Percentiles rank a stretch among this genome's conserved stretches.
Conservation (phyloP, 208 protist species). For the Vickermania ingenoplastis region DNA sequence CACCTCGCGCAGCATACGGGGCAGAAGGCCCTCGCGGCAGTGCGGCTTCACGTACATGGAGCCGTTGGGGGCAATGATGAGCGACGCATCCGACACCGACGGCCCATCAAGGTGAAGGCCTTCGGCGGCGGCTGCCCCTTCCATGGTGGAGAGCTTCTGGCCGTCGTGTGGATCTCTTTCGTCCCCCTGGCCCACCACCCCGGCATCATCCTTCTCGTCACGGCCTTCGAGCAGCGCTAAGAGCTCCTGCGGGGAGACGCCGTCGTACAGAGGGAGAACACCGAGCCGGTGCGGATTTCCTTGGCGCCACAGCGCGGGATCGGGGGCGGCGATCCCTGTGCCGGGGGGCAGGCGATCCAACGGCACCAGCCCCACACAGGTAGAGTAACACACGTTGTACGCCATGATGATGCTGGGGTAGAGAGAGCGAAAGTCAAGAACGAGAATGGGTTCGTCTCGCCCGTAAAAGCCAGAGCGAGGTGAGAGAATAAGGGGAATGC, state of each 20-base stretch:
- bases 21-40: slow-evolving; percentile 55
- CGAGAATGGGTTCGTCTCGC: slow-evolving; percentile 90
- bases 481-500: slow-evolving; percentile 76
- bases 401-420: slow-evolving; percentile 99
- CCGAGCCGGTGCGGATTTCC: slow-evolving; percentile 32
- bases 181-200: slow-evolving; percentile 5
- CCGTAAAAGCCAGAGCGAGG: slow-evolving; percentile 58
- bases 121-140: neutral
- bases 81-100: slow-evolving; percentile 3
- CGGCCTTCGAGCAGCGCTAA: slow-evolving; percentile 18
- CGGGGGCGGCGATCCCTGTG: neutral
- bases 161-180: neutral
- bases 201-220: slow-evolving; percentile 22
- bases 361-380: slow-evolving; percentile 54
- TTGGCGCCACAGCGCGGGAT: slow-evolving; percentile 8
- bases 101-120: neutral
- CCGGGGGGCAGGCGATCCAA: neutral
- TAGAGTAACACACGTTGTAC: slow-evolving; percentile 99
- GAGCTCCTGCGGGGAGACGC: slow-evolving; percentile 54
- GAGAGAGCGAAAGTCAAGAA: slow-evolving; percentile 99
- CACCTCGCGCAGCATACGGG: slow-evolving; percentile 61
- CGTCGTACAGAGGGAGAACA: slow-evolving; percentile 34
- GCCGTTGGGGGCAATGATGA: slow-evolving; percentile 65
- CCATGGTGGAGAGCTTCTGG: neutral
- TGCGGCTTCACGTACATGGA: slow-evolving; percentile 57